phyloP scores from a whole-genome alignment of 192 early-diverging fungal species.

The Mycoemilia scoparia region DNA sequence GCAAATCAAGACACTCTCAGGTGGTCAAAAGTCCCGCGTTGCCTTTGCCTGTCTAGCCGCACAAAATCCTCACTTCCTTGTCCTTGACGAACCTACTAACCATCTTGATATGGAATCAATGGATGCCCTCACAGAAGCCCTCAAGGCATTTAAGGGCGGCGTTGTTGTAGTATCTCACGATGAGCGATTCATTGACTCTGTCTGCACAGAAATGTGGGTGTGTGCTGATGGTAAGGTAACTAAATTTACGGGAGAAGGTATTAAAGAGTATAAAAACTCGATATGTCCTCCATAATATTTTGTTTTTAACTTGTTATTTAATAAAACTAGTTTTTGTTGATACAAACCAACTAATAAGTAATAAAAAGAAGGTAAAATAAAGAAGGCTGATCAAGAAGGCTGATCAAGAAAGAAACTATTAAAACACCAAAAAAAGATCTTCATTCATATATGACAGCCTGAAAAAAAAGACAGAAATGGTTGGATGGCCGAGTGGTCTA shows the following conservation, averaged over 20 bases:
- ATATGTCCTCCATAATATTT: slow-evolving; percentile 29
- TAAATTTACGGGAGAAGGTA: slow-evolving; percentile 73
- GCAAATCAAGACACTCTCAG: slow-evolving; percentile 82
- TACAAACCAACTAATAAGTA: too few relatives aligned
- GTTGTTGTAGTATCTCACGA: slow-evolving; percentile 96
- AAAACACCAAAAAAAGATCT: too few relatives aligned
- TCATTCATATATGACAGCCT: too few relatives aligned
- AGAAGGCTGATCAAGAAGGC: too few relatives aligned
- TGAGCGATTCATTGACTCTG: slow-evolving; percentile 79
- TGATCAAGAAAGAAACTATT: too few relatives aligned
- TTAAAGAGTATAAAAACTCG: slow-evolving; percentile 58
- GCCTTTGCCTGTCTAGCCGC: slow-evolving; percentile 91
- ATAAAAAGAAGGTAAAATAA: too few relatives aligned
- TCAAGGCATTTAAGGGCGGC: slow-evolving; percentile 79
- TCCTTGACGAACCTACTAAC: slow-evolving; percentile 97
- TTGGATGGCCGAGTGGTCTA: too few relatives aligned
- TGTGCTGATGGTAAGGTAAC: slow-evolving; percentile 67
- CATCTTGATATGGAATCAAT: slow-evolving; percentile 85
- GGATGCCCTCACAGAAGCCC: slow-evolving; percentile 75
- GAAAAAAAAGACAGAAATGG: too few relatives aligned
- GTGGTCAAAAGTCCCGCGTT: slow-evolving; percentile 92
- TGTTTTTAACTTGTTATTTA: too few relatives aligned
- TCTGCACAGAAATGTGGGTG: slow-evolving; percentile 84
- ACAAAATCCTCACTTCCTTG: slow-evolving; percentile 74
- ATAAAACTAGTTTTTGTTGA: too few relatives aligned